Conservation (phyloP, 768 basidiomycete genomes). For the Lactarius trivialis region DNA sequence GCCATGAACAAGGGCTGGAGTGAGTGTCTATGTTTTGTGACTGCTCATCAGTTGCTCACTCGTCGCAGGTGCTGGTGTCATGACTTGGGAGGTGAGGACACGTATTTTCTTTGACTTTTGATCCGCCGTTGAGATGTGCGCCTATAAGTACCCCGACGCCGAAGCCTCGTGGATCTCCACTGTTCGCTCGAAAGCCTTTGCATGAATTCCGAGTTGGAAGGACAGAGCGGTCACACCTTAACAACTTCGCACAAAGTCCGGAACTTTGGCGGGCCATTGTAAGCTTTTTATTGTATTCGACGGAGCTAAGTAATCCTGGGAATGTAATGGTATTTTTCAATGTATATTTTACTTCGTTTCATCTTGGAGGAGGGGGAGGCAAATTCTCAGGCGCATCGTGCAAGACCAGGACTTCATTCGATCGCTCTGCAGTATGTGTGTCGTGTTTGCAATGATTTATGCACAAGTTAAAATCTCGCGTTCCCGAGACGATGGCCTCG, state of each 20-base stretch:
- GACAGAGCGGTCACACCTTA: background rate
- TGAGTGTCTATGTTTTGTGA: conserved; percentile 30
- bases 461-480: no score
- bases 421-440: background rate
- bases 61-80: conserved; percentile 6
- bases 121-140: background rate
- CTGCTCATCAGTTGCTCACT: background rate
- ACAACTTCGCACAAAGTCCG: background rate
- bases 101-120: background rate
- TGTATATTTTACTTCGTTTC: background rate
- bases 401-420: background rate
- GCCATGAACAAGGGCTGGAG: conserved; percentile 62
- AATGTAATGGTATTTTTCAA: background rate
- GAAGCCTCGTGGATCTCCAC: conserved; percentile 10
- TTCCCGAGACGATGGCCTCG: no score
- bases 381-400: background rate
- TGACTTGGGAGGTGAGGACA: conserved; percentile 15
- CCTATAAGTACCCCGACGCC: conserved; percentile 5
- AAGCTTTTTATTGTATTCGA: background rate
- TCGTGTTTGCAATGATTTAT: conserved; percentile 27
- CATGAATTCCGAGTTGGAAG: background rate
- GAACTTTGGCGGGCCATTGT: background rate
- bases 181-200: conserved; percentile 5
- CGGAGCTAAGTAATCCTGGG: background rate
- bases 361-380: background rate